These are phyloP conservation scores for Magnusiomyces clavatus DNA, from an alignment of 1,139 yeast species.

Conservation along the genomic window DNA sequence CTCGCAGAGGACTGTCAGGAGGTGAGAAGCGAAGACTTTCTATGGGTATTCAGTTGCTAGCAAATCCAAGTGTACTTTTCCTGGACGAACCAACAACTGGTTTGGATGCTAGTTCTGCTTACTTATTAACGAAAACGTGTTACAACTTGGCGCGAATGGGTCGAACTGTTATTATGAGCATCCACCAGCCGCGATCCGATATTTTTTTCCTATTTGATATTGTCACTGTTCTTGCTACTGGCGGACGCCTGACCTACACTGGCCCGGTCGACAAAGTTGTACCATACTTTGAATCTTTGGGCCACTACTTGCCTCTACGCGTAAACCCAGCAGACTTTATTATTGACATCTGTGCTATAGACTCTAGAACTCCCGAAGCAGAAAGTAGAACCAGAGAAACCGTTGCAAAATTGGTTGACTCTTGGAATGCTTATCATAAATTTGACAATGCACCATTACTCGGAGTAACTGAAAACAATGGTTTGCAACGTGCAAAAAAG, in stretches of 20 bases:
- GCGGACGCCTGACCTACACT: conserved; percentile 54
- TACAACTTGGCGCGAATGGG: conserved; percentile 53
- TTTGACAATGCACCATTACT: too few relatives aligned
- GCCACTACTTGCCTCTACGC: conserved; percentile 40
- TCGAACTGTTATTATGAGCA: conserved; percentile 63
- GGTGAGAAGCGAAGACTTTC: conserved; percentile 79
- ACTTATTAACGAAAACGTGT: conserved; percentile 54
- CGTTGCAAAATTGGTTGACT: not conserved
- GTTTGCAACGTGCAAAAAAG: not conserved
- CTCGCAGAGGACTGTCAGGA: conserved; percentile 58
- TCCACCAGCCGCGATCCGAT: conserved; percentile 82
- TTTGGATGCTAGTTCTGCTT: conserved; percentile 71
- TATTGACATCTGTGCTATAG: conserved; percentile 65
- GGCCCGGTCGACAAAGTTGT: conserved; percentile 45
- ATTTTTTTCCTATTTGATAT: conserved; percentile 62
- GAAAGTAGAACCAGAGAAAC: not conserved
- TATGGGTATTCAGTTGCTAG: conserved; percentile 67
- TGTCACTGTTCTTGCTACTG: conserved; percentile 61
- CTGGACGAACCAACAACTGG: conserved; percentile 91
- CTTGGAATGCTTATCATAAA: not conserved
- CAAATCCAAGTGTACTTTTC: conserved; percentile 69
- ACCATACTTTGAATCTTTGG: conserved; percentile 46
- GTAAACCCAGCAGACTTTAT: conserved; percentile 58
- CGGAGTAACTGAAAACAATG: not conserved
- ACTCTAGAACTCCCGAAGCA: conserved; percentile 33